Evolutionary conservation across 495 filamentous ascomycete genomes (phyloP), one percentile per base, ranked within the genome.

Genomic region (Ascodesmis nigricans): DNA sequence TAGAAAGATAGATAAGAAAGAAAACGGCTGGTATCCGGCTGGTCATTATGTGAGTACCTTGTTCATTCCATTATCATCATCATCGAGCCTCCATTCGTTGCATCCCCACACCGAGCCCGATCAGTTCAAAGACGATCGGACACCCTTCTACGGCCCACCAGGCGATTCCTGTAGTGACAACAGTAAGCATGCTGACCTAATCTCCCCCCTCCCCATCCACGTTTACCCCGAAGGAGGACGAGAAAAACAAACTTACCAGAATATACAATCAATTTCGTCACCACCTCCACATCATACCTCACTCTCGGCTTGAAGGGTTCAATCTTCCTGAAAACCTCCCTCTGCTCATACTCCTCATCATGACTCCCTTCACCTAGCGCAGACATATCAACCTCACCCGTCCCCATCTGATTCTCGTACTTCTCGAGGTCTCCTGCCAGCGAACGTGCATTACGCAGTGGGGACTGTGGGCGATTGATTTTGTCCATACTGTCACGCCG

Each of bases 241-340:
- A 25, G 21, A 11, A n/a, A 18, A 2, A 20, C 30, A 31, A 30
- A 58, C 67, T 42, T 59, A 91, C 84, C 87, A 39, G 73, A 64
- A 63, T 97, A 97, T 25, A 97, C 81, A 47, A 97, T 75, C 33
- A 97, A 59, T 57, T 92, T 95, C 11, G 87, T 95, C 26, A 95
- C 69, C 14, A 97, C 84, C 52, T 97, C 87, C 5, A 93, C 84
- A 58, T 97, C 87, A 50, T 97, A 97, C 42, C 82, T 64, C 19
- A 92, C 82, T 34, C 87, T 69, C 13, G 87, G 81, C 54, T 72
- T 82, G 14, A 29, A 21, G 2, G 26, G 15, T 36, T 82, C 72
- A 33, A 95, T 65, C 51, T 64, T 69, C 11, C 70, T 71, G 52
- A 93, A 92, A 46, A 97, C 69, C 47, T 91, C 78, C 41, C 65